These are phyloP conservation scores for Clavariopsis aquatica DNA, from an alignment of 495 filamentous ascomycete genomes.

Conservation along the genomic window DNA sequence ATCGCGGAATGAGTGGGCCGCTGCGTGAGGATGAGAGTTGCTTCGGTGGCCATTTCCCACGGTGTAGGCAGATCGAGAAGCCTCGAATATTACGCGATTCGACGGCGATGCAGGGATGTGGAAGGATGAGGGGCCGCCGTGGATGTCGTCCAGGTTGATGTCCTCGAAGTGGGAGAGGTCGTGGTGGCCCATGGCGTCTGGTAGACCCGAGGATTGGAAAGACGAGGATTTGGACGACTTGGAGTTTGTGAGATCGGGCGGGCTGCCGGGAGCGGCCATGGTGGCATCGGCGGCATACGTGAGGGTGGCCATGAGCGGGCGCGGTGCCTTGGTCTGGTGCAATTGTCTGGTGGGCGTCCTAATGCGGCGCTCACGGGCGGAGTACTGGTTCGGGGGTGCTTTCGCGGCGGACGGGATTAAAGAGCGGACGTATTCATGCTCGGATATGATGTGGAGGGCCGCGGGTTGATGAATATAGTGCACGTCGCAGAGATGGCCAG, in stretches of 20 bases:
- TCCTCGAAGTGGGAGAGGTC: slow-evolving; percentile 79
- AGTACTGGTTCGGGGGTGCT: not conserved
- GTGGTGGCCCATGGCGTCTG: slow-evolving; percentile 54
- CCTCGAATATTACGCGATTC: slow-evolving; percentile 40
- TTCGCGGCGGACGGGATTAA: slow-evolving; percentile 25
- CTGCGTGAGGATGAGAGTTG: slow-evolving; percentile 6
- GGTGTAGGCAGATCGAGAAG: slow-evolving; percentile 23
- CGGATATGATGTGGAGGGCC: slow-evolving; percentile 26
- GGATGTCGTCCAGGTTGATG: slow-evolving; percentile 79
- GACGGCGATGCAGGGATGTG: slow-evolving; percentile 38
- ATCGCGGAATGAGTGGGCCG: slow-evolving; percentile 37
- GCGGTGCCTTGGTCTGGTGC: slow-evolving; percentile 9
- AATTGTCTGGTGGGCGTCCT: not conserved
- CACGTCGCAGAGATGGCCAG: slow-evolving; percentile 7
- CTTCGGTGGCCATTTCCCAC: slow-evolving; percentile 1
- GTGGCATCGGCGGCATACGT: slow-evolving; percentile 19
- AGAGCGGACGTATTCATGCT: slow-evolving; percentile 33
- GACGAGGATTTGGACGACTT: slow-evolving; percentile 90
- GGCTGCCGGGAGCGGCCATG: slow-evolving; percentile 64
- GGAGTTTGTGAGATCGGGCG: slow-evolving; percentile 79
- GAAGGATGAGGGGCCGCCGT: slow-evolving; percentile 50
- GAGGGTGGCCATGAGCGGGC: slow-evolving; percentile 33
- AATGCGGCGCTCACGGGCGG: slow-evolving; percentile 14
- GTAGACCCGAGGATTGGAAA: slow-evolving; percentile 73
- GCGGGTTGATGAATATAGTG: slow-evolving; percentile 20